phyloP scores from a whole-genome alignment of 2,329 filamentous ascomycete species.

The Lecanicillium sp. region DNA sequence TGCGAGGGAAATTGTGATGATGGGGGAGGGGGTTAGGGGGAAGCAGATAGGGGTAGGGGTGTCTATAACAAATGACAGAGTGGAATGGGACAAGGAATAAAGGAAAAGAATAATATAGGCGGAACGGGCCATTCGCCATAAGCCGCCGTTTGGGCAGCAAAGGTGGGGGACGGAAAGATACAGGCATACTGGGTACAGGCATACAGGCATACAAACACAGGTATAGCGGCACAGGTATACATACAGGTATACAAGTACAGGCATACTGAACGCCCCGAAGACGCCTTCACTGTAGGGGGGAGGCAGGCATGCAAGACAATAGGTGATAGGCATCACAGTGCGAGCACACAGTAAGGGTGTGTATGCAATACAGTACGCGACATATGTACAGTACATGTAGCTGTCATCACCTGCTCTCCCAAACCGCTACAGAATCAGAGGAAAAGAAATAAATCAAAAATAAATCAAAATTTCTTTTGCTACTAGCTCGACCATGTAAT shows the following conservation, averaged over 20 bases:
- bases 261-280: no score
- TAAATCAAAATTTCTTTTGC: no score
- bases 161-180: constrained; percentile 13
- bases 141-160: constrained; percentile 7
- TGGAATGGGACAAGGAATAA: not conserved
- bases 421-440: no score
- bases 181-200: not conserved
- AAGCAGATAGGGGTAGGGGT: no score
- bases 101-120: not conserved
- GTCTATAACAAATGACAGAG: not conserved
- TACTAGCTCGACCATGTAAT: no score
- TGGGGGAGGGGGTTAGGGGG: no score
- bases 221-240: not conserved
- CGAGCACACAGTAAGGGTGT: not conserved
- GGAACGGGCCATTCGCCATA: constrained; percentile 13
- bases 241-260: no score
- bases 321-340: no score
- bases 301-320: no score
- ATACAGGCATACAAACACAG: not conserved
- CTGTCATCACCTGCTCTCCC: no score
- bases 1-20: not conserved
- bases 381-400: not conserved
- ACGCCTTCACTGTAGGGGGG: no score
- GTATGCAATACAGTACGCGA: not conserved
- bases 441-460: not conserved